Evolutionary conservation across 2,329 filamentous ascomycete genomes (phyloP).

Genomic region (Eurotiales sp.): DNA sequence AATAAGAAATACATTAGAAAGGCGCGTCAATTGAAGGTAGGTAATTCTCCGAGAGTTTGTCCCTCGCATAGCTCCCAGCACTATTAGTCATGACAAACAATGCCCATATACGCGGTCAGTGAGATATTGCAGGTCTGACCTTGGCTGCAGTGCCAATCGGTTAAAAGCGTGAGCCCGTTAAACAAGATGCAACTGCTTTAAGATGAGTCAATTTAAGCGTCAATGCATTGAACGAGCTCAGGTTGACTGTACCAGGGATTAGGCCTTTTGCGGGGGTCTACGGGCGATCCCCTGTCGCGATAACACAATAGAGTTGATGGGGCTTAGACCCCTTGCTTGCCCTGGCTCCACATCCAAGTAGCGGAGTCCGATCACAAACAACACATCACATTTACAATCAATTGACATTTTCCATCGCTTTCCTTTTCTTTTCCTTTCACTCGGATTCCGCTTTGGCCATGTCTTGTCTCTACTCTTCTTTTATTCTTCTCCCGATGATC

Average conservation of each 20-base stretch:
- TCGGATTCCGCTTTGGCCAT: neutral
- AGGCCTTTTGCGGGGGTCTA: neutral
- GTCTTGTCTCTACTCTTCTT: too few relatives aligned
- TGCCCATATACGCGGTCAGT: neutral
- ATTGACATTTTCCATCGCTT: neutral
- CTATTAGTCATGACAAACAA: constrained; percentile 9
- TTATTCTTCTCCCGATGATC: neutral
- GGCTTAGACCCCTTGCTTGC: constrained; percentile 9
- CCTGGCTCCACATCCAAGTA: constrained; percentile 4
- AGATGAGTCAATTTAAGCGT: constrained; percentile 1
- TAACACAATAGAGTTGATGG: constrained; percentile 8
- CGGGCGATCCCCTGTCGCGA: neutral
- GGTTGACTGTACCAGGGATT: neutral
- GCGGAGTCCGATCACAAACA: constrained; percentile 3
- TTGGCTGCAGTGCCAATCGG: constrained; percentile 2
- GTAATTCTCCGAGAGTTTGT: constrained; percentile 3
- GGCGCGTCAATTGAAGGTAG: neutral
- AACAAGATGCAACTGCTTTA: neutral
- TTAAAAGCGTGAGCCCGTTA: too few relatives aligned
- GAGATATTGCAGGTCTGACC: neutral
- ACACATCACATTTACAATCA: constrained; percentile 9
- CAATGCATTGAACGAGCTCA: constrained; percentile 1
- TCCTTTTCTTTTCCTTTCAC: neutral
- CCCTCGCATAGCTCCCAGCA: constrained; percentile 12
- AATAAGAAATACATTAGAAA: neutral